Conservation (phyloP, 768 basidiomycete genomes). For the Mycena polygramma region DNA sequence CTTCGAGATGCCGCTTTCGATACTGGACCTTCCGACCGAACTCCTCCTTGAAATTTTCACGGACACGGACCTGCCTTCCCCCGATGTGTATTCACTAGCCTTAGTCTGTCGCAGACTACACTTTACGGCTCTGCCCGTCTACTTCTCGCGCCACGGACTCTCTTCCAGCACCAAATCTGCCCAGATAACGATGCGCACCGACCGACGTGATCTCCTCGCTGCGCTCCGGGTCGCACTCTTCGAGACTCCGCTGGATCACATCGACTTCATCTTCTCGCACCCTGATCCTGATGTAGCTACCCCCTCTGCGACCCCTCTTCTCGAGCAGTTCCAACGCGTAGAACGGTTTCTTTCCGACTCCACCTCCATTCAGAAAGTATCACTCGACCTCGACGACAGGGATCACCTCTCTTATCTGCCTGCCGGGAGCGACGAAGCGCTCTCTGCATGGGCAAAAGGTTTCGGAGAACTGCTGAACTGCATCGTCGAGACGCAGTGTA, state of each 20-base stretch:
- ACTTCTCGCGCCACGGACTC: background rate
- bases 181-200: background rate
- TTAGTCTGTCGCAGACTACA: constrained; percentile 13
- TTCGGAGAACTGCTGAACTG: constrained; percentile 11
- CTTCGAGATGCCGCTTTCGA: no score
- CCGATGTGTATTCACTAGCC: background rate
- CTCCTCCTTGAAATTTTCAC: background rate
- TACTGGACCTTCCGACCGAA: constrained; percentile 22
- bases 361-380: background rate
- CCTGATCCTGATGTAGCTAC: constrained; percentile 13
- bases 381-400: background rate
- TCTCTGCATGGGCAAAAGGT: background rate
- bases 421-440: background rate
- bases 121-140: constrained; percentile 15
- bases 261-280: constrained; percentile 13
- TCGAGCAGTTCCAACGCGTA: background rate
- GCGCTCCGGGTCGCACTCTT: background rate
- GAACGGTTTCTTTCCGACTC: background rate
- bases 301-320: constrained; percentile 4
- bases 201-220: background rate
- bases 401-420: background rate
- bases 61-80: constrained; percentile 11
- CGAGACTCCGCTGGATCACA: background rate
- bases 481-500: constrained; percentile 6
- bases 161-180: background rate